Evolutionary conservation across 176 grass and related monocot genomes (phyloP).

Genomic region (Aegilops speltoides): DNA sequence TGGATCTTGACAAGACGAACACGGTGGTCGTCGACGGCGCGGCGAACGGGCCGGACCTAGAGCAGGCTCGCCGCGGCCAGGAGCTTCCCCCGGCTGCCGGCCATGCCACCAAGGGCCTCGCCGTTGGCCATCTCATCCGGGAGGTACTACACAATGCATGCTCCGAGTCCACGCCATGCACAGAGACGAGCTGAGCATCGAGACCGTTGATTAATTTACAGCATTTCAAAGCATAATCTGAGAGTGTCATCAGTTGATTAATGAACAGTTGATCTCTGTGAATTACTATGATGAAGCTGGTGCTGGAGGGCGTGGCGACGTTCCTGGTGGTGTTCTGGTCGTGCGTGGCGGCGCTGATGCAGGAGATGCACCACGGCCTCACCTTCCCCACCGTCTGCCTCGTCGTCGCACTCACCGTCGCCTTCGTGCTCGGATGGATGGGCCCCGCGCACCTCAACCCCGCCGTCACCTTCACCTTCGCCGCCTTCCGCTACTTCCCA

Average conservation of each 20-base stretch:
- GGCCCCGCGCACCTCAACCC: constrained; percentile 64
- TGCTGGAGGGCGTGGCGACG: constrained; percentile 33
- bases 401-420: constrained; percentile 37
- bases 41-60: neutral
- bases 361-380: constrained; percentile 46
- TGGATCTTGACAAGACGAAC: constrained; percentile 7
- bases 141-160: constrained; percentile 16
- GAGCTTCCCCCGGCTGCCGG: neutral
- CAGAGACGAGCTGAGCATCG: neutral
- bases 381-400: constrained; percentile 44
- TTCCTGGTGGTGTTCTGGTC: constrained; percentile 54
- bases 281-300: neutral
- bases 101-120: constrained; percentile 13
- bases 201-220: neutral
- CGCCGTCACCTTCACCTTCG: constrained; percentile 55
- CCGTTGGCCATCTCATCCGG: constrained; percentile 10
- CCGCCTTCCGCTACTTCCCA: constrained; percentile 38
- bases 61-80: neutral
- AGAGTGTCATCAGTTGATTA: neutral
- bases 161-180: neutral
- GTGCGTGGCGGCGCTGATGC: constrained; percentile 40
- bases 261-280: neutral
- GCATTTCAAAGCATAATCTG: no score
- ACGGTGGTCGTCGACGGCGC: neutral
- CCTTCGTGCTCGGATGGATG: constrained; percentile 46